Conservation (phyloP, 2,329 filamentous ascomycete species). For the Arthrobotrys entomopaga region DNA sequence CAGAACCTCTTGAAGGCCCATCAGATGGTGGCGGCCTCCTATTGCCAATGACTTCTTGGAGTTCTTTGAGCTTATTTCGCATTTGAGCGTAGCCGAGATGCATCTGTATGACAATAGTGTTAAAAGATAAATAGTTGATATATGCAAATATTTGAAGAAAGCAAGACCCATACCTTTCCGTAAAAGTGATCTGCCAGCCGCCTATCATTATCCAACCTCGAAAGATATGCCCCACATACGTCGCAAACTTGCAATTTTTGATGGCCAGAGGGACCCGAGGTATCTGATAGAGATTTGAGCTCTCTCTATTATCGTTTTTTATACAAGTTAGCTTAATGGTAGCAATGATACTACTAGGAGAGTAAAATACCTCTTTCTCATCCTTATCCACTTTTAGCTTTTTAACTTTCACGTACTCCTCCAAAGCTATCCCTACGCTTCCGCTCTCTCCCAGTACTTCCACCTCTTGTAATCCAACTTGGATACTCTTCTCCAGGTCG, state of each 20-base stretch:
- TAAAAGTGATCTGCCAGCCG: constrained; percentile 97
- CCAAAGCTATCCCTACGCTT: constrained; percentile 81
- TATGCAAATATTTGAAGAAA: neutral
- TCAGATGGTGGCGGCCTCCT: constrained; percentile 71
- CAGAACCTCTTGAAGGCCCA: constrained; percentile 59
- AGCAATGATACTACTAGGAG: neutral
- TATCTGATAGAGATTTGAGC: constrained; percentile 89
- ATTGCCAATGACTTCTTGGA: constrained; percentile 86
- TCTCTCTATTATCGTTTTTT: constrained; percentile 76
- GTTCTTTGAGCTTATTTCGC: constrained; percentile 88
- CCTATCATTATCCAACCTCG: constrained; percentile 90
- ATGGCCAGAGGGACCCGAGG: constrained; percentile 89
- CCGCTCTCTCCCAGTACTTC: constrained; percentile 83
- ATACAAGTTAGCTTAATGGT: constrained; percentile 3
- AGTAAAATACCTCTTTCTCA: constrained; percentile 64
- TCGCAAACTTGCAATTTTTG: constrained; percentile 99
- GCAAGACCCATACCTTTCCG: constrained; percentile 71
- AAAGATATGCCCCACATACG: constrained; percentile 95
- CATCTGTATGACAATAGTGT: constrained; percentile 68
- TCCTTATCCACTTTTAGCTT: constrained; percentile 82
- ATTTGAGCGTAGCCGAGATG: constrained; percentile 97
- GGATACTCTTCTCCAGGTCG: constrained; percentile 80
- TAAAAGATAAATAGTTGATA: neutral
- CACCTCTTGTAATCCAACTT: constrained; percentile 84
- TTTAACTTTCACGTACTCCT: constrained; percentile 86